Base-by-base conservation (phyloP, 208 protist species). In the Acanthamoeba castellanii region DNA sequence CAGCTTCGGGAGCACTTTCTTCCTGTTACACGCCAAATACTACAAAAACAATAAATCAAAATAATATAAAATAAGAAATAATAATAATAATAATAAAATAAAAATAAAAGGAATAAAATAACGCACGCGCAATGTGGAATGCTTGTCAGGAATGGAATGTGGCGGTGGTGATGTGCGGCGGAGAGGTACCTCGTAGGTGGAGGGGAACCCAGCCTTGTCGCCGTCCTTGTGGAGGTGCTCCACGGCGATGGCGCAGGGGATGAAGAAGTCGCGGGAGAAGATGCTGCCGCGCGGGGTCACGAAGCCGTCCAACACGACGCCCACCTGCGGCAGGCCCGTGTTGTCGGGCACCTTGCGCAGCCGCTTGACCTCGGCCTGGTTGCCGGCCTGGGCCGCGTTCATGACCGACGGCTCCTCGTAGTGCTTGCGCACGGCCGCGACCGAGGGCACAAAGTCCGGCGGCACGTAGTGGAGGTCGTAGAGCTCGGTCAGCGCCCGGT, bases 261-360 rank as follows among this genome's bases (percentile, higher is more conserved):
- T 32, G 66, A 72, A 72, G 66, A 72, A 32, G 66, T 72, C 66
- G 66, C 66, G 66, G 13, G 66, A 72, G 66, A 72, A 16, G 66
- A 72, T 72, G 30, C 66, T 72, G 30, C 66, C 66, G 8, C 66
- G 66, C 13, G 66, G 25, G 66, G 66, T 72, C 66, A 72, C 66
- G 66, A 42, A 72, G n/a, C 66, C 66, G 20, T 72, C 66, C n/a
- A 72, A 9, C 30, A 72, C 66, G 8, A 72, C 66, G 11, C 30
- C 66, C n/a, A 72, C 66, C 66, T 72, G 66, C n/a, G 66, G 30
- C 13, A 72, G 66, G 30, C 66, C 66, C 66, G 66, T 13, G 66
- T 72, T 72, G 66, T 72, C 16, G 3, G 66, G 66, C 27, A 32
- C 25, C 30, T 22, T 72, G 66, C 66, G 66, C 30, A 72, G 66